A percentile compares a stretch with the other conserved stretches of the same genome.
phyloP scores from a whole-genome alignment of 2,329 filamentous ascomycete genomes.

The Exophiala mesophila region DNA sequence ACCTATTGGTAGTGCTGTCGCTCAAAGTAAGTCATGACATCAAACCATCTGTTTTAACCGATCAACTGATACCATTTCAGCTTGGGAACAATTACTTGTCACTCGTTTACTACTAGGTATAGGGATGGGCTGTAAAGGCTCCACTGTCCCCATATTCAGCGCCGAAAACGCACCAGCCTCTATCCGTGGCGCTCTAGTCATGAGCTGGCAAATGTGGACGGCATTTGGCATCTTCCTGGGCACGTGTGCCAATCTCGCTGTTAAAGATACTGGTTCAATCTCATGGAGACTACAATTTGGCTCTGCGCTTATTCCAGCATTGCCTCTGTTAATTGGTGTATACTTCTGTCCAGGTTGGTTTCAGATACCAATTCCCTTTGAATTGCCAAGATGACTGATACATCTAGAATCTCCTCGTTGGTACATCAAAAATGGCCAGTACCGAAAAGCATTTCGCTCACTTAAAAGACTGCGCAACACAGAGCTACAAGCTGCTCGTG shows the following conservation, averaged over 20 bases:
- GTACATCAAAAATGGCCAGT: slow-evolving; percentile 63
- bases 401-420: slow-evolving; percentile 52
- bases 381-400: slow-evolving; percentile 46
- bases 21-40: slow-evolving; percentile 51
- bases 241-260: slow-evolving; percentile 59
- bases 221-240: slow-evolving; percentile 64
- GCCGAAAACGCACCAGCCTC: slow-evolving; percentile 66
- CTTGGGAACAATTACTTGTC: slow-evolving; percentile 65
- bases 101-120: slow-evolving; percentile 70
- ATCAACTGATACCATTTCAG: no score
- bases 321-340: slow-evolving; percentile 55
- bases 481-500: slow-evolving; percentile 52
- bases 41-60: no score
- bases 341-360: slow-evolving; percentile 57
- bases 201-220: slow-evolving; percentile 65
- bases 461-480: slow-evolving; percentile 55
- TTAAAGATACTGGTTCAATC: slow-evolving; percentile 55
- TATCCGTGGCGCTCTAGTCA: slow-evolving; percentile 71
- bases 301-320: slow-evolving; percentile 60
- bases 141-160: slow-evolving; percentile 70
- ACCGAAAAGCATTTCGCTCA: slow-evolving; percentile 56
- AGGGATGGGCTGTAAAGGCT: slow-evolving; percentile 70
- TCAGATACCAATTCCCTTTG: no score
- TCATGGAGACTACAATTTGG: slow-evolving; percentile 62
- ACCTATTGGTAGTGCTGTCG: slow-evolving; percentile 53